Percentiles rank a stretch among this genome's conserved stretches.
These are phyloP conservation scores for Bipolaris zeicola DNA, from an alignment of 2,329 filamentous ascomycete genomes.

Conservation along the genomic window DNA sequence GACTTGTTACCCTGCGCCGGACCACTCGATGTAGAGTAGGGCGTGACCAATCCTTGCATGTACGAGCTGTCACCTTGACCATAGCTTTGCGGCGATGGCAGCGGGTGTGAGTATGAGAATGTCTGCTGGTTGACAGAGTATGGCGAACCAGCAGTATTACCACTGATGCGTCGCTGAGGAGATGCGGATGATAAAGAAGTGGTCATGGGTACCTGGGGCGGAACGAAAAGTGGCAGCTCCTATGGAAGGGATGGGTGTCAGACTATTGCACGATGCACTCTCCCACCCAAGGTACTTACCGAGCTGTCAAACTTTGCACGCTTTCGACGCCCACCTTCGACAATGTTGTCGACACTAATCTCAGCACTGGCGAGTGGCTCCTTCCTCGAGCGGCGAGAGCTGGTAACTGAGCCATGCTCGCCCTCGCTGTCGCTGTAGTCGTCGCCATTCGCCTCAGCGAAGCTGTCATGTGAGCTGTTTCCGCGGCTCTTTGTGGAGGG, in stretches of 20 bases:
- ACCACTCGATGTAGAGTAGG: constrained; percentile 44
- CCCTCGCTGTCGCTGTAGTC: constrained; percentile 87
- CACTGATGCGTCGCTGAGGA: constrained; percentile 80
- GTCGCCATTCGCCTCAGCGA: constrained; percentile 66
- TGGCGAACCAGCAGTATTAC: constrained; percentile 71
- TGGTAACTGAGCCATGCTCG: constrained; percentile 72
- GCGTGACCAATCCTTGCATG: constrained; percentile 44
- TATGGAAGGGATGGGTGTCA: constrained; percentile 51
- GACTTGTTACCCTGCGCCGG: constrained; percentile 41
- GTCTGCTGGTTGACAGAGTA: constrained; percentile 80
- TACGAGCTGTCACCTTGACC: constrained; percentile 47
- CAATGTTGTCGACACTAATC: constrained; percentile 97
- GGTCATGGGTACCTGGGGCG: constrained; percentile 77
- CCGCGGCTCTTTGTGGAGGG: constrained; percentile 70
- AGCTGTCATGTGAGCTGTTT: constrained; percentile 62
- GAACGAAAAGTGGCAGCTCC: constrained; percentile 95
- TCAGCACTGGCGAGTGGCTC: constrained; percentile 93
- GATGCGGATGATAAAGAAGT: constrained; percentile 98
- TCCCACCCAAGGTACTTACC: constrained; percentile 65
- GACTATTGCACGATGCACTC: constrained; percentile 22
- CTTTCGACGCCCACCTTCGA: constrained; percentile 94
- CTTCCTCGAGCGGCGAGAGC: constrained; percentile 74
- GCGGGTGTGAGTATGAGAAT: constrained; percentile 75
- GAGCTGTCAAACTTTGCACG: constrained; percentile 95
- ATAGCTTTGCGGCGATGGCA: constrained; percentile 86